Percentiles rank a stretch among this genome's conserved stretches.
phyloP scores from a whole-genome alignment of 345 rosid species.

The Microthlaspi erraticum region DNA sequence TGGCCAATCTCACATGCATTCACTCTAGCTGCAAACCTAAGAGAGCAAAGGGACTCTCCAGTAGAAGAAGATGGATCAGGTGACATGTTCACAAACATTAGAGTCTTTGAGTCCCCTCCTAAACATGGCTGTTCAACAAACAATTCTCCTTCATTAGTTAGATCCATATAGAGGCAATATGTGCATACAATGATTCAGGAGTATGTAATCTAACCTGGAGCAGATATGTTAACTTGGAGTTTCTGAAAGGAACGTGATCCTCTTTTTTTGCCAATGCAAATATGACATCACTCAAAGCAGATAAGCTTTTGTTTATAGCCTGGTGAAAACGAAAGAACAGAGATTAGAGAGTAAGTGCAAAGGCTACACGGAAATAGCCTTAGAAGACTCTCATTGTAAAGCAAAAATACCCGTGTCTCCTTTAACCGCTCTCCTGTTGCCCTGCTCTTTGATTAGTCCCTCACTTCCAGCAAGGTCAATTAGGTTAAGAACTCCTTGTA shows the following conservation, averaged over 20 bases:
- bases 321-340: conserved; percentile 42
- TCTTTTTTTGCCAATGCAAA: conserved; percentile 94
- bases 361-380: background rate
- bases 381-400: too few species aligned
- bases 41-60: conserved; percentile 85
- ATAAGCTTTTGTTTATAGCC: conserved; percentile 95
- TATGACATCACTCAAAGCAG: conserved; percentile 83
- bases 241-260: conserved; percentile 91
- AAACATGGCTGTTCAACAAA: conserved; percentile 71
- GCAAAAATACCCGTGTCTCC: too few species aligned
- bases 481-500: too few species aligned
- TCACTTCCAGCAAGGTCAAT: too few species aligned
- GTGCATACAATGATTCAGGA: background rate
- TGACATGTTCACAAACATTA: conserved; percentile 85
- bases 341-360: conserved; percentile 2
- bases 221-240: conserved; percentile 88
- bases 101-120: conserved; percentile 87
- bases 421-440: too few species aligned
- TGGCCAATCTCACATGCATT: conserved; percentile 92
- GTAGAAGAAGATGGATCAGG: conserved; percentile 77
- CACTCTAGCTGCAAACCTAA: conserved; percentile 86
- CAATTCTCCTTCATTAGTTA: conserved; percentile 1
- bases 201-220: conserved; percentile 67
- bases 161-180: background rate
- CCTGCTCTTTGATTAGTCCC: too few species aligned